These are phyloP conservation scores for Rhodotorula kratochvilovae DNA, from an alignment of 768 basidiomycete genomes.

Conservation along the genomic window DNA sequence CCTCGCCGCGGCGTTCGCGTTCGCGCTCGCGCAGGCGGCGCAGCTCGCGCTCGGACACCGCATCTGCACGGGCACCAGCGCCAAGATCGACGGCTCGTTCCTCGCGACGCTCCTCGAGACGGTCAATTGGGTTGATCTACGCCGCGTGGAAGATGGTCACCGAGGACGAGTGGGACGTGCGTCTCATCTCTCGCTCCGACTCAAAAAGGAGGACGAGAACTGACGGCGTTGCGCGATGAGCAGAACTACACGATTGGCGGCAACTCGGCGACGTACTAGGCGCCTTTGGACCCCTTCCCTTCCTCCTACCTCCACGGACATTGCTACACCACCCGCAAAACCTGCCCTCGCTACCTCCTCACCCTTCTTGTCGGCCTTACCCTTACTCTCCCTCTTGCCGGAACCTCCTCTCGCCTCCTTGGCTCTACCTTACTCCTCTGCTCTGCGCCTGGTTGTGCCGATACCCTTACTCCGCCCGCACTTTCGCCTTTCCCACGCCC, in stretches of 20 bases:
- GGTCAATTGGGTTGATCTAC: constrained; percentile 62
- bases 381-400: no score
- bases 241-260: constrained; percentile 5
- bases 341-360: no score
- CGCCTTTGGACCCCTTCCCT: not conserved
- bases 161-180: constrained; percentile 58
- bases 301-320: not conserved
- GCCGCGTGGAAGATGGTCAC: constrained; percentile 84
- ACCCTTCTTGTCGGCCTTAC: no score
- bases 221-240: not conserved
- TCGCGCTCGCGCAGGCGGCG: constrained; percentile 72
- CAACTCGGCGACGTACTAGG: not conserved
- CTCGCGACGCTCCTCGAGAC: constrained; percentile 80
- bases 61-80: constrained; percentile 61
- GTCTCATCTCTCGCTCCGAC: not conserved
- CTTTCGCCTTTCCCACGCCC: not conserved
- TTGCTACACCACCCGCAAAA: no score
- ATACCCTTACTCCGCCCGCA: not conserved
- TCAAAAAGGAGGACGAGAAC: not conserved
- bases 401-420: not conserved
- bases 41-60: constrained; percentile 75
- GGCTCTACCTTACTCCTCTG: no score
- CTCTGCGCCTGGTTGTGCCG: not conserved
- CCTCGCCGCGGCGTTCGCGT: constrained; percentile 66
- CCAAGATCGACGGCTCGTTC: constrained; percentile 79